phyloP scores from a whole-genome alignment of 805 yeast genomes.

The Kazachstania viticola region DNA sequence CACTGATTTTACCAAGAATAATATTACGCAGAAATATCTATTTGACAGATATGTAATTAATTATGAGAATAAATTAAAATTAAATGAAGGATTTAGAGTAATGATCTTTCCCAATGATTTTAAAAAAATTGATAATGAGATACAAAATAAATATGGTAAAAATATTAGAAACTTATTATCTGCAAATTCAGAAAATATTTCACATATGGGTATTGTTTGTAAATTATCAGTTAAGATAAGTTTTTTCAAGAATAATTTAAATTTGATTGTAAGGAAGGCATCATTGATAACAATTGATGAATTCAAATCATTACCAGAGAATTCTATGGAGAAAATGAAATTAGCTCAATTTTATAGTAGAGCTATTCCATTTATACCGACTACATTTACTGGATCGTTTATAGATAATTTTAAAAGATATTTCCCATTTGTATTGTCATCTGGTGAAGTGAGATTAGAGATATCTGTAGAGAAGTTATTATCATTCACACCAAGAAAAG shows the following conservation, averaged over 20 bases:
- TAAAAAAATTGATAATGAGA: constrained; percentile 5
- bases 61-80: constrained; percentile 20
- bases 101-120: constrained; percentile 14
- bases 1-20: constrained; percentile 21
- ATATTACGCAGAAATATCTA: constrained; percentile 10
- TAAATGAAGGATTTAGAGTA: constrained; percentile 12
- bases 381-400: too few relatives aligned
- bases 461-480: too few relatives aligned
- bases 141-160: constrained; percentile 5
- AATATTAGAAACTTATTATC: not conserved
- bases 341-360: too few relatives aligned
- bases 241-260: constrained; percentile 11
- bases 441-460: too few relatives aligned
- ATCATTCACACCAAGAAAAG: too few relatives aligned
- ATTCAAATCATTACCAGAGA: not conserved
- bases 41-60: constrained; percentile 17
- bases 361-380: too few relatives aligned
- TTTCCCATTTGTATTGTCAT: too few relatives aligned
- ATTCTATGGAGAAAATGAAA: too few relatives aligned
- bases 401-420: too few relatives aligned
- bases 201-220: constrained; percentile 19
- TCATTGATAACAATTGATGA: constrained; percentile 1
- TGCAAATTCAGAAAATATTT: constrained; percentile 10
- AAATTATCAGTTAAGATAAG: constrained; percentile 12
- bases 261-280: constrained; percentile 13